A percentile compares a stretch with the other conserved stretches of the same genome.
Evolutionary conservation across 176 grass and related monocot species (phyloP).

Genomic region (Cymbopogon citratus): DNA sequence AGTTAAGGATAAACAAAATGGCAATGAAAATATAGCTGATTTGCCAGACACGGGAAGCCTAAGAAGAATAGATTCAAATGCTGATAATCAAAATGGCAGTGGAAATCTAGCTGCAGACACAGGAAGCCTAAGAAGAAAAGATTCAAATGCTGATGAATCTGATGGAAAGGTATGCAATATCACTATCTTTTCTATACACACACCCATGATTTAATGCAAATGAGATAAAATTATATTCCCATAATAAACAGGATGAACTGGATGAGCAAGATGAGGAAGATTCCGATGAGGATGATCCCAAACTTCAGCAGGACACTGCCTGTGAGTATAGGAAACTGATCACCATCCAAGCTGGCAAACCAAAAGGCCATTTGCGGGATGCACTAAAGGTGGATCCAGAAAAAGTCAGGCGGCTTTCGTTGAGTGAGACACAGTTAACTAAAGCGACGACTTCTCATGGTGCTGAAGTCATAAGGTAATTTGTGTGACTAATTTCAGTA

Average conservation of each 20-base stretch:
- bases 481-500: background rate
- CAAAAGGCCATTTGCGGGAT: constrained; percentile 76
- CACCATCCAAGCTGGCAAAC: constrained; percentile 87
- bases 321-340: constrained; percentile 73
- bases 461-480: constrained; percentile 77
- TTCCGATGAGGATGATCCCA: constrained; percentile 49
- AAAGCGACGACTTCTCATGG: constrained; percentile 64
- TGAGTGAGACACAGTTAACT: constrained; percentile 68
- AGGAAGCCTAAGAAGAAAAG: constrained; percentile 31
- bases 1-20: constrained; percentile 32
- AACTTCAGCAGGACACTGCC: constrained; percentile 45
- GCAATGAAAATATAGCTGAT: background rate
- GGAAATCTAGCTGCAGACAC: background rate
- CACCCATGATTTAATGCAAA: constrained; percentile 2
- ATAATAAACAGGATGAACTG: constrained; percentile 43
- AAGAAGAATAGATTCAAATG: constrained; percentile 54
- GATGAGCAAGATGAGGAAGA: constrained; percentile 62
- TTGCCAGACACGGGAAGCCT: constrained; percentile 29
- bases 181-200: background rate
- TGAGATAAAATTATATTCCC: constrained; percentile 11
- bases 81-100: constrained; percentile 19
- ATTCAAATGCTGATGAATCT: constrained; percentile 62
- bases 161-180: constrained; percentile 56
- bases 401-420: constrained; percentile 65
- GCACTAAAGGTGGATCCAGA: constrained; percentile 57